phyloP scores from a whole-genome alignment of 2,329 filamentous ascomycete species.

The Fusarium sambucinum region DNA sequence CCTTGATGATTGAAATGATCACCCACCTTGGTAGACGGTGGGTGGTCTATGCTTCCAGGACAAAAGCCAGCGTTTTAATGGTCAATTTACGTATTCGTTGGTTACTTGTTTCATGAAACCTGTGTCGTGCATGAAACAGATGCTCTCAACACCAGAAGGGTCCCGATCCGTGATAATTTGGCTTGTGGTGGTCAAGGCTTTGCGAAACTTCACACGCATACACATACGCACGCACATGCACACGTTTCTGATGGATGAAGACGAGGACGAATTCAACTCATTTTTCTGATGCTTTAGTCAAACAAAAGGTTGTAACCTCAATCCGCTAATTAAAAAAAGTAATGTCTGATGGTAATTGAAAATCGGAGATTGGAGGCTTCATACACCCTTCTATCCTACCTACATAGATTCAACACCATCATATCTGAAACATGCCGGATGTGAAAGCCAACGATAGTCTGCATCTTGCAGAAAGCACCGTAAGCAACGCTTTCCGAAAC shows the following conservation, averaged over 20 bases:
- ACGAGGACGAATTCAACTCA: neutral
- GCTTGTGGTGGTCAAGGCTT: constrained; percentile 1
- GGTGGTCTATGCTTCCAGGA: neutral
- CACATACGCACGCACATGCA: neutral
- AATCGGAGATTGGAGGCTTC: neutral
- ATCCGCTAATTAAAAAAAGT: constrained; percentile 11
- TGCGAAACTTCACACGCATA: neutral
- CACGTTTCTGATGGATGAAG: neutral
- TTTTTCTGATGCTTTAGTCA: constrained; percentile 24
- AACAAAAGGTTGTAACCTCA: constrained; percentile 1
- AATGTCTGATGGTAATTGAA: neutral
- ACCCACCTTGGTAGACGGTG: neutral
- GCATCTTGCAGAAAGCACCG: neutral
- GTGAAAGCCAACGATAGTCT: neutral
- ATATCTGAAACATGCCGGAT: constrained; percentile 21
- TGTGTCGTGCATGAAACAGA: constrained; percentile 20
- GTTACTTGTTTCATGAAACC: constrained; percentile 13
- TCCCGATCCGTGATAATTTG: neutral
- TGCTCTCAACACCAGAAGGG: constrained; percentile 4
- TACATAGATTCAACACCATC: constrained; percentile 10
- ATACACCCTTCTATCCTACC: neutral
- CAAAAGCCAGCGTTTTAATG: neutral
- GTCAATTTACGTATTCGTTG: neutral
- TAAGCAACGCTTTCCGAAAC: neutral
- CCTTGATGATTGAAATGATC: neutral